A percentile compares a stretch with the other conserved stretches of the same genome.
These are phyloP conservation scores for Cynanchum wilfordii DNA, from an alignment of 257 asterid genomes.

Conservation along the genomic window DNA sequence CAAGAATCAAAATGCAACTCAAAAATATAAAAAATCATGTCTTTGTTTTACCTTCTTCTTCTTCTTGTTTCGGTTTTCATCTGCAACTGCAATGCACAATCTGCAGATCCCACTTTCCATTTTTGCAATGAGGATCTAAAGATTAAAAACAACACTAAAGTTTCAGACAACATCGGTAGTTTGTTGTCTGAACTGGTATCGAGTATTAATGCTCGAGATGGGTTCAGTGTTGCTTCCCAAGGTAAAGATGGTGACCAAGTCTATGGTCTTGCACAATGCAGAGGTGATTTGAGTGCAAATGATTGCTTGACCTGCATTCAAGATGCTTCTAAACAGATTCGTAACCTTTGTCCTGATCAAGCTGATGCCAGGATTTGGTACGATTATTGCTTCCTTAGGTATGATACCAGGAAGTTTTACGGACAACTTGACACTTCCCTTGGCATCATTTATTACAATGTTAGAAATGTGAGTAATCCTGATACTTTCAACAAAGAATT, in stretches of 20 bases:
- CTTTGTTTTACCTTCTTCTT: conserved; percentile 22
- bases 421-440: conserved; percentile 42
- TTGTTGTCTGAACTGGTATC: conserved; percentile 36
- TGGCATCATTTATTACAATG: conserved; percentile 36
- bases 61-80: conserved; percentile 17
- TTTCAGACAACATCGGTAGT: conserved; percentile 32
- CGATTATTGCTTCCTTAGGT: conserved; percentile 62
- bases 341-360: conserved; percentile 40
- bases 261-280: conserved; percentile 75
- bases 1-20: too few species aligned
- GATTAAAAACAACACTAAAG: conserved; percentile 19
- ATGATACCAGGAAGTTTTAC: conserved; percentile 29
- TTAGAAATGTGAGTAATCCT: conserved; percentile 49
- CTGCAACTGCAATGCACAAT: conserved; percentile 32
- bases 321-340: conserved; percentile 38
- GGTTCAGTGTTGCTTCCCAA: conserved; percentile 40
- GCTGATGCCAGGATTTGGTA: conserved; percentile 60
- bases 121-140: conserved; percentile 34
- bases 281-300: conserved; percentile 51
- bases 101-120: conserved; percentile 38
- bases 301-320: conserved; percentile 61
- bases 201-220: conserved; percentile 27
- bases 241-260: conserved; percentile 30
- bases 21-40: conserved; percentile 19
- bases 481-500: conserved; percentile 38